These are phyloP conservation scores for Lyophyllum atratum DNA, from an alignment of 768 basidiomycete species.

Conservation along the genomic window DNA sequence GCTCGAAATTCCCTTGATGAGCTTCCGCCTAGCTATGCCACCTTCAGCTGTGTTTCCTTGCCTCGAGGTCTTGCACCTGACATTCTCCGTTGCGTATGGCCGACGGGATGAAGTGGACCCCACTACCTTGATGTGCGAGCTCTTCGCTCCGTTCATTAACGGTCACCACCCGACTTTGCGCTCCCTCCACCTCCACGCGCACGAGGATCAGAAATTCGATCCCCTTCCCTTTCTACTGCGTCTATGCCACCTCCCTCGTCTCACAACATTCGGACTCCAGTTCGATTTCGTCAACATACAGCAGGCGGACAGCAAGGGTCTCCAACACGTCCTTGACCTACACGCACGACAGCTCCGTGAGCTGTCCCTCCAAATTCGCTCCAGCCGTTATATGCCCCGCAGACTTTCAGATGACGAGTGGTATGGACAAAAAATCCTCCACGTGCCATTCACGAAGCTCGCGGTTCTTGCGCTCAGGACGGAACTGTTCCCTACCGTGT, in stretches of 20 bases:
- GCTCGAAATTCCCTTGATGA: too few species aligned
- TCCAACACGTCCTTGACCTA: neutral
- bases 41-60: neutral
- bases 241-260: neutral
- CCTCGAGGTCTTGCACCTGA: neutral
- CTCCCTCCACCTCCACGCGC: neutral
- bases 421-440: neutral
- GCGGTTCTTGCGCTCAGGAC: neutral
- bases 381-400: neutral
- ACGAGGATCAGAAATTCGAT: neutral
- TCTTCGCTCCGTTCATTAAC: constrained; percentile 1
- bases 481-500: neutral
- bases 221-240: neutral
- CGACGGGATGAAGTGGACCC: neutral
- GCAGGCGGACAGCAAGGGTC: neutral
- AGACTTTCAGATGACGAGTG: too few species aligned
- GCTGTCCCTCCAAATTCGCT: neutral
- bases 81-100: neutral
- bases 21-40: neutral
- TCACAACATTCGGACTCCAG: neutral
- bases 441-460: neutral
- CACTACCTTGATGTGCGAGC: neutral
- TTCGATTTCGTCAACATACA: neutral
- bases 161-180: neutral
- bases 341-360: neutral